Evolutionary conservation across 148 eudicot species (phyloP).

Genomic region (Chenopodium berlandieri): DNA sequence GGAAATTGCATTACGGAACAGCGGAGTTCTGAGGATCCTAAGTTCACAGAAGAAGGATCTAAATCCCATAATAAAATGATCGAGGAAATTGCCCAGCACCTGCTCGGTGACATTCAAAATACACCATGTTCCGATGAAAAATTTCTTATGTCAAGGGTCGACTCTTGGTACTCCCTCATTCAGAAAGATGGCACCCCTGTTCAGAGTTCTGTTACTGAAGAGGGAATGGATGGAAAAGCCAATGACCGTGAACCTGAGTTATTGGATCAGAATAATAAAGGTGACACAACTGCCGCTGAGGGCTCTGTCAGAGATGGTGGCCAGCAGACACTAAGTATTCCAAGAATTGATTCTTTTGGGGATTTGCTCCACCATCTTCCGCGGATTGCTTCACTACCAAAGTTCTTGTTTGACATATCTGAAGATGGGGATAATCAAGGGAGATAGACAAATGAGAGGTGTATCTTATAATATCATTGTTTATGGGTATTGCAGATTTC

Average conservation of each 20-base stretch:
- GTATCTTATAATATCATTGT: background rate
- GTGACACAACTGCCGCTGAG: conserved; percentile 18
- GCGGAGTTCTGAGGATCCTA: conserved; percentile 30
- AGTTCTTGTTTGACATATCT: conserved; percentile 63
- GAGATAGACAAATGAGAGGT: conserved; percentile 15
- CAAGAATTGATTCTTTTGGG: conserved; percentile 69
- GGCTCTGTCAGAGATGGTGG: conserved; percentile 24
- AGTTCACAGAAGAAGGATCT: conserved; percentile 35
- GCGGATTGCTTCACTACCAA: conserved; percentile 72
- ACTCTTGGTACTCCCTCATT: conserved; percentile 61
- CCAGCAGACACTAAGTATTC: conserved; percentile 46
- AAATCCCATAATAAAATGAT: conserved; percentile 49
- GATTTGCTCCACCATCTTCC: conserved; percentile 72
- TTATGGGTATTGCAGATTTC: background rate
- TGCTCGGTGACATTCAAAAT: conserved; percentile 57
- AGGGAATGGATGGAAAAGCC: conserved; percentile 13
- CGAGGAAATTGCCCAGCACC: conserved; percentile 57
- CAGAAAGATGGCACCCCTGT: conserved; percentile 42
- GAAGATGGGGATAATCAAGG: conserved; percentile 61
- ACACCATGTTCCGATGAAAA: conserved; percentile 59
- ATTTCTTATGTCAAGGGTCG: conserved; percentile 74
- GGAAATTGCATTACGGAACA: conserved; percentile 59
- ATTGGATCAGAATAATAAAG: conserved; percentile 9
- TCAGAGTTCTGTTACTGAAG: conserved; percentile 18
- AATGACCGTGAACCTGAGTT: conserved; percentile 3